Evolutionary conservation across 768 basidiomycete species (phyloP).

Genomic region (Boletus edulis): DNA sequence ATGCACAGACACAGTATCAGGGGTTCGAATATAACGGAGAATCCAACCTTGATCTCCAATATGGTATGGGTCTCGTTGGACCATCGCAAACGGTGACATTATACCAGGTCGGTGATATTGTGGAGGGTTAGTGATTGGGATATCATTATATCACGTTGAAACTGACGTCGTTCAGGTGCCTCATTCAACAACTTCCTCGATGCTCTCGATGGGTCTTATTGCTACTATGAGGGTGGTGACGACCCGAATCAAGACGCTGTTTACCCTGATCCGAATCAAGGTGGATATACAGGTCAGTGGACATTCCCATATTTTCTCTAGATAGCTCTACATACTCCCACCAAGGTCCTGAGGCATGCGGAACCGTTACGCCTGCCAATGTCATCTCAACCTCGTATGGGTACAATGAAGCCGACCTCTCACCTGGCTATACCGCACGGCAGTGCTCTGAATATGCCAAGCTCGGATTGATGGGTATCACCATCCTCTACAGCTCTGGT

Average conservation of each 20-base stretch:
- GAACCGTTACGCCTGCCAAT: slow-evolving; percentile 32
- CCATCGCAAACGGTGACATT: slow-evolving; percentile 27
- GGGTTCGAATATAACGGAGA: slow-evolving; percentile 15
- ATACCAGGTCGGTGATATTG: slow-evolving; percentile 31
- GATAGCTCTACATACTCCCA: too few relatives aligned
- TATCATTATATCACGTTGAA: neutral
- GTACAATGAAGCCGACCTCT: slow-evolving; percentile 36
- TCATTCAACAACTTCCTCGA: slow-evolving; percentile 37
- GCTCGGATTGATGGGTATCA: slow-evolving; percentile 39
- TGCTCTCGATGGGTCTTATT: slow-evolving; percentile 34
- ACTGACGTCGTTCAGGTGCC: slow-evolving; percentile 14
- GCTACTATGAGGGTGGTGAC: slow-evolving; percentile 35
- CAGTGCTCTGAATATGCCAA: slow-evolving; percentile 48
- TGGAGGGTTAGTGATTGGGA: too few relatives aligned
- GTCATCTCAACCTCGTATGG: slow-evolving; percentile 44
- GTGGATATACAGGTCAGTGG: slow-evolving; percentile 22
- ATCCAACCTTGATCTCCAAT: slow-evolving; percentile 32
- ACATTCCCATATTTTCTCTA: too few relatives aligned
- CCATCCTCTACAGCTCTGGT: slow-evolving; percentile 44
- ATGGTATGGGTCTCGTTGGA: slow-evolving; percentile 1
- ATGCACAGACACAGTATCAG: slow-evolving; percentile 27
- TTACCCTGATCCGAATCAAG: slow-evolving; percentile 24
- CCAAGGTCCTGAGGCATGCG: slow-evolving; percentile 36
- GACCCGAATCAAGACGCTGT: slow-evolving; percentile 25
- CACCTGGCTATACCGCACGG: slow-evolving; percentile 36